A percentile compares a stretch with the other conserved stretches of the same genome.
phyloP scores from a whole-genome alignment of 2,329 filamentous ascomycete species.

The Lasiodiplodia sp. region DNA sequence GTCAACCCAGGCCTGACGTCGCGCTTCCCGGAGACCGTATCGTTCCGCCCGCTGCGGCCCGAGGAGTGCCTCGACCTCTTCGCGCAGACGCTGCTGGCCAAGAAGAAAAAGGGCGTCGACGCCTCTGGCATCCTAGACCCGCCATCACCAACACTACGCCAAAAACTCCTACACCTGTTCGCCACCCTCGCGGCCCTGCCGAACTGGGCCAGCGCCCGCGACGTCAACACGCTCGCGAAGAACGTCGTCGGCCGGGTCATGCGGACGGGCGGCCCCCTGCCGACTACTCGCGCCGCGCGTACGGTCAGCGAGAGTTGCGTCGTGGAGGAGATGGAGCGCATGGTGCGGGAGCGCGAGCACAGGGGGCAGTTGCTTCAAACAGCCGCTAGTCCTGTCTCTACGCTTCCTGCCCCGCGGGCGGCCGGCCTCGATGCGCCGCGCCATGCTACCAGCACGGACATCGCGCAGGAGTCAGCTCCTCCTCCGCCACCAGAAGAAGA shows the following conservation, averaged over 20 bases:
- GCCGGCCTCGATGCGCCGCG: not conserved
- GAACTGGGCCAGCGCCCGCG: constrained; percentile 70
- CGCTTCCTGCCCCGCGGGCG: not conserved
- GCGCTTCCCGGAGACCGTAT: constrained; percentile 68
- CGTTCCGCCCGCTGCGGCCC: constrained; percentile 57
- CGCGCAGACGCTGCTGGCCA: constrained; percentile 39
- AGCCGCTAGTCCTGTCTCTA: too few species aligned
- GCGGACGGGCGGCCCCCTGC: constrained; percentile 32
- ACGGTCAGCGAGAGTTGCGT: constrained; percentile 39
- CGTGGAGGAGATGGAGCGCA: constrained; percentile 39
- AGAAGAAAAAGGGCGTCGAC: constrained; percentile 44
- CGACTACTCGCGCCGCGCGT: constrained; percentile 33
- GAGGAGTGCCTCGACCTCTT: constrained; percentile 49
- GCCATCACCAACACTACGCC: constrained; percentile 33
- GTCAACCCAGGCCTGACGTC: constrained; percentile 70
- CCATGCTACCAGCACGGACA: not conserved
- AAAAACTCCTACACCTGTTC: constrained; percentile 47
- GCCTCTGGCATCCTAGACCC: constrained; percentile 35
- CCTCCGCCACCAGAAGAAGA: not conserved
- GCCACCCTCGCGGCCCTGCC: constrained; percentile 50
- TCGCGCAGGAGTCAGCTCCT: not conserved
- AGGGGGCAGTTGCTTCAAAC: constrained; percentile 33
- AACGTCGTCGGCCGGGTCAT: constrained; percentile 54
- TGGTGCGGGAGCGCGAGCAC: constrained; percentile 44
- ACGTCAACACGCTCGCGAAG: constrained; percentile 64